Base-by-base conservation (phyloP, 306 rosid genomes). In the Calophaca sinica region DNA sequence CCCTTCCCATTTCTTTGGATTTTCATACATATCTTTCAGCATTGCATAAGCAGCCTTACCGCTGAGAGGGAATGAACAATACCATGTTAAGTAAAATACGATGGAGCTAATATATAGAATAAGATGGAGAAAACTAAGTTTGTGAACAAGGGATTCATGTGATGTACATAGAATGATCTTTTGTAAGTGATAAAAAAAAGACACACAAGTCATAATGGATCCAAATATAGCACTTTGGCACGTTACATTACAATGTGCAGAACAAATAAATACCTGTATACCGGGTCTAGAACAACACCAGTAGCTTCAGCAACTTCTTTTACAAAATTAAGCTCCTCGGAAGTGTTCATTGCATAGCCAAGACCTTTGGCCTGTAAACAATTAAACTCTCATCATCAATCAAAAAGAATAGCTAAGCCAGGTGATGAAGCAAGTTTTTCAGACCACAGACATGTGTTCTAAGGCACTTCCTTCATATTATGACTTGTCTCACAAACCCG, bases 1-100 rank as follows among this genome's bases (percentile, higher is more conserved):
- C 65, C 98, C 96, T 87, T 89, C 98, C 98, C 98, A 94, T 62
- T 89, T 88, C 84, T 86, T 81, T 48, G 97, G 91, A 82, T 91
- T 87, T 80, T 80, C 94, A 9, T 55, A 20, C 80, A 94, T 88
- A 73, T 91, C 98, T 82, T 88, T 87, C 79, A 86, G 62, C 94
- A 91, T 46, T 55, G 84, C 90, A 84, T 80, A 88, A 33, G 88
- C 91, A 64, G 93, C 98, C 76, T 94, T 94, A 72, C 98, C 98
- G 6, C 98, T 91, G 89, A 64, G 60, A 69, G 41, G 38, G 28
- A 52, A 77, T 55, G 5, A 53, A 68, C 63, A 83, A 55, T 61
- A 28, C 45, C 7, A 57, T 28, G 77, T 49, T 42, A 4, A 44
- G 57, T 67, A 45, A 73, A 77, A 75, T 53, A 20, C 26, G 26